Base-by-base conservation (phyloP, 2,329 filamentous ascomycete genomes). In the Ophiostoma ips region DNA sequence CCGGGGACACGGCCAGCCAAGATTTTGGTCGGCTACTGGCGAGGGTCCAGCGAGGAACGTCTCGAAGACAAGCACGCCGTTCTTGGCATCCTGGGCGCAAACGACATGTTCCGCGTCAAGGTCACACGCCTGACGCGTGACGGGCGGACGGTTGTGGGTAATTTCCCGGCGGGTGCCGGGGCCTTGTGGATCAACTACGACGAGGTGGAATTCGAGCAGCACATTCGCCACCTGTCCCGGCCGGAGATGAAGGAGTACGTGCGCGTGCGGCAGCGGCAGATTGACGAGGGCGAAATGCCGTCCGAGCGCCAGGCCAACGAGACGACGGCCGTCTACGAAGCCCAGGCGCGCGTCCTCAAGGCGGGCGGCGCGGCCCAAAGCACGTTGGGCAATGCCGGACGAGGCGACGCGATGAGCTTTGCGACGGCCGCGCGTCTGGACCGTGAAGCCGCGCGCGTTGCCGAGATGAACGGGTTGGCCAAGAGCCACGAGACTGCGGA, bases 101-200 rank as follows among this genome's bases (percentile, higher is more conserved):
- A 79, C 50, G 77, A 81, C 55, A 80, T 79, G 71, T 81, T 83
- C 59, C 67, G 79, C 0, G 76, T 81, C 49, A 81, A 81, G 59
- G 67, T 82, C 0, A 71, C 77, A 1, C 68, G 74, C 6, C 70
- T 79, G 57, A 81, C 77, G 0, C 71, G 77, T 3, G 77, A 81
- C 57, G 78, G 78, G 3, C 71, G 75, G 0, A 71, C 69, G 30
- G 64, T 78, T 1, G 67, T 75, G 31, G 77, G 75, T 34, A 81
- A 81, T 59, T 81, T 79, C 50, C 79, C 79, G 0, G 61, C 62
- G 2, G 77, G 77, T 1, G 73, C 77, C 1, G 78, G 78, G 12
- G 76, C 73, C 1, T 60, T 81, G 1, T 82, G 78, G 78, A 76
- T 82, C 35, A 64, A 71, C 6, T 81, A 77, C 54, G 76, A 82